Conservation (phyloP, 768 basidiomycete species). For the Tulasnella sp. region DNA sequence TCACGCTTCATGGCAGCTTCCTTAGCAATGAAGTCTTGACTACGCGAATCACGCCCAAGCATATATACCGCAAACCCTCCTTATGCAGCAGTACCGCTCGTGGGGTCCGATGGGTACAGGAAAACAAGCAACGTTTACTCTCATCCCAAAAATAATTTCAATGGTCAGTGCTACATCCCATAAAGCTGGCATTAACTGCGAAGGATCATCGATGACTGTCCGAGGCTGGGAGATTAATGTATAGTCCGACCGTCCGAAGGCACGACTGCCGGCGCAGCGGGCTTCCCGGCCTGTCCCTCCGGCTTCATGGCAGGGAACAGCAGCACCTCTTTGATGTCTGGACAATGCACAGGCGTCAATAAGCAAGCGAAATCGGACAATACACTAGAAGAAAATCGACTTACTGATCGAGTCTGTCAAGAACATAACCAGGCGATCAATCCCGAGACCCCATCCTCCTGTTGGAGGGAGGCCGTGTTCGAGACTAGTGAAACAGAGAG, state of each 20-base stretch:
- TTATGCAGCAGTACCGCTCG: too few relatives aligned
- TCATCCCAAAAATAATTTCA: not conserved
- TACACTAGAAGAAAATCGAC: slow-evolving; percentile 23
- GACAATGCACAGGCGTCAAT: not conserved
- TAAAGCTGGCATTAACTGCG: not conserved
- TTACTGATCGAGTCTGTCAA: slow-evolving; percentile 87
- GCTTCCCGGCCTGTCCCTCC: slow-evolving; percentile 19
- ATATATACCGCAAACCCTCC: too few relatives aligned
- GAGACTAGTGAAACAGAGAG: slow-evolving; percentile 40
- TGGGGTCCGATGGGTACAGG: too few relatives aligned
- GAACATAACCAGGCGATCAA: slow-evolving; percentile 98
- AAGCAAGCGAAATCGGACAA: not conserved
- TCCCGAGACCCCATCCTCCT: slow-evolving; percentile 93
- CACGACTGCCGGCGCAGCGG: not conserved
- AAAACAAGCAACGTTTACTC: too few relatives aligned
- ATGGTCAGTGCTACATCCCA: not conserved
- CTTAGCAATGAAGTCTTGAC: too few relatives aligned
- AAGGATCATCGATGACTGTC: not conserved
- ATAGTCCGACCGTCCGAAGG: not conserved
- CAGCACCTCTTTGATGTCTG: slow-evolving; percentile 93
- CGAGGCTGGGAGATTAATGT: not conserved
- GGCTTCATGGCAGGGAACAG: slow-evolving; percentile 98
- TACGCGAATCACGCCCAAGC: too few relatives aligned
- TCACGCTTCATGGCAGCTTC: too few relatives aligned
- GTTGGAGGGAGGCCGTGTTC: slow-evolving; percentile 97